Base-by-base conservation (phyloP, 2,329 filamentous ascomycete species). In the Fusarium pseudoanthophilum region DNA sequence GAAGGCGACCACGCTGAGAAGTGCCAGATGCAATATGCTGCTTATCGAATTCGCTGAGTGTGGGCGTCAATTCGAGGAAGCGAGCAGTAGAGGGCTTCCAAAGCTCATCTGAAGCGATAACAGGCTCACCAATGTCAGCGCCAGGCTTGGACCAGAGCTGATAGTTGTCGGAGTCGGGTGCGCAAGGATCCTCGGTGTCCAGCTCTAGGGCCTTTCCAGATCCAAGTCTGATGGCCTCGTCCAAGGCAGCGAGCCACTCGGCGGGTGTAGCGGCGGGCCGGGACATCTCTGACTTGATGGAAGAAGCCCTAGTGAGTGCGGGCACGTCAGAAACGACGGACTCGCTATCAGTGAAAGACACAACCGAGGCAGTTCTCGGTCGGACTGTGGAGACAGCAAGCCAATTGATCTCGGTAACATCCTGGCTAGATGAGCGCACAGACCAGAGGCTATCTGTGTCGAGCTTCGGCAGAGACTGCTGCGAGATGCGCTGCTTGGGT, bases 231-330 rank as follows among this genome's bases (percentile, higher is more conserved):
- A 77, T 73, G 39, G 77, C 77, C 46, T 77, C 75, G 11, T 72
- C 64, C 43, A 87, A 80, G 8, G 85, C 85, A 24, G 77, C 76
- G 14, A 80, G 77, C 85, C 85, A 86, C 60, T 80, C 58, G 20
- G 76, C 78, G 68, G 70, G 76, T 34, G 64, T 79, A 59, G 73
- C 79, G 66, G 61, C 72, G 30, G 71, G 78, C 56, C 71, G 69
- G 28, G 46, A 57, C 64, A 45, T 70, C 34, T 69, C 75, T 14
- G 69, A 73, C 30, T 65, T 69, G 61, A 78, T 72, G 20, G 76
- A 78, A 26, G 73, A 76, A 26, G 76, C 73, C 46, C 65, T 77
- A 28, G 69, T 73, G 28, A 70, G 57, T 30, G 62, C 55, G 30
- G 73, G 69, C 21, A 71, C 45, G 20, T 59, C 56, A 32, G 65